Evolutionary conservation across 2,329 filamentous ascomycete genomes (phyloP), one percentile per base, ranked within the genome.

Genomic region (Sordariomycetes sp.): DNA sequence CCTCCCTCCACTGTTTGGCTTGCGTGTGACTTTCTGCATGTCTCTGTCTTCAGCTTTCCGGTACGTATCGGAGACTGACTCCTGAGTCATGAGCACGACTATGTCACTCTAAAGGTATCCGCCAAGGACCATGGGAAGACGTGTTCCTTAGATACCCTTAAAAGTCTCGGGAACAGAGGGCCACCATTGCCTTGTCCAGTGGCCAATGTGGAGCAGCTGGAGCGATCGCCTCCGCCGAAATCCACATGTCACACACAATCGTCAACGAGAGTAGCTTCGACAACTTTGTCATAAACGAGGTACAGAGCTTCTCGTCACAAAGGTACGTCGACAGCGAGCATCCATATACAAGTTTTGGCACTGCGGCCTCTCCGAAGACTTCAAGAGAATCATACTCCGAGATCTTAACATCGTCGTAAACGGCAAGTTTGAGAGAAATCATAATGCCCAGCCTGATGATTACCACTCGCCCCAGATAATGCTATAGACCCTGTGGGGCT

Each of bases 141-240:
- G n/a, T n/a, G n/a, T n/a, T n/a, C n/a, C n/a, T n/a, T n/a, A n/a
- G 66, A 70, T 24, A 60, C 59, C 10, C 70, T 70, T 57, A 63
- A 62, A 12, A 34, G 72, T 35, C 36, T 63, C 0, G 61, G 64
- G 20, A 59, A 61, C 36, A 62, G 60, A 13, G 67, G 68, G 57
- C 20, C 69, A 72, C 59, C 61, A 63, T 22, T 70, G 66, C 56
- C 66, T 73, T 55, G 69, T 72, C 2, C 69, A 70, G n/a, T 62
- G 64, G 50, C 66, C 70, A 2, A 75, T 68, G 59, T 71, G 69
- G 51, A 66, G 61, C 45, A 75, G 68, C 59, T 71, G 69, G 51
- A 66, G 61, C 45, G 68, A 72, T 54, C 58, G 75, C 13, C 65
- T 71, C 1, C 65, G 63, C 35, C 68, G 70, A 25, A 70, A 73